Base-by-base conservation (phyloP, 2,329 filamentous ascomycete species). In the Diaporthe sp. region DNA sequence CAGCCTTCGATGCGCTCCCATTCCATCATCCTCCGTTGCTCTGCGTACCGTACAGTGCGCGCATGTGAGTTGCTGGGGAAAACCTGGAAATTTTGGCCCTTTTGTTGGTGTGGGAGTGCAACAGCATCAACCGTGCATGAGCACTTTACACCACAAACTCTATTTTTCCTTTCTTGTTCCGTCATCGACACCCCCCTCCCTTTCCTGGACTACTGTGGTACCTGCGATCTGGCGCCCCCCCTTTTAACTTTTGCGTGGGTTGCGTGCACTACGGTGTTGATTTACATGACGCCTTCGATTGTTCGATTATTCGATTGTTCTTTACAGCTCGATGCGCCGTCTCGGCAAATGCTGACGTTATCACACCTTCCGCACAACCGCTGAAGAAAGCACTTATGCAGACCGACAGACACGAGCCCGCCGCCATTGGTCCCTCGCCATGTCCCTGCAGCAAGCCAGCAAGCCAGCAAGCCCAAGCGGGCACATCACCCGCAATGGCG, bases 401-500 rank as follows among this genome's bases (percentile, higher is more conserved):
- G 22, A 51, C 44, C 44, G 37, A 13, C 30, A 53, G 32, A 39
- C 32, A 53, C n/a, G 32, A 53, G 47, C 47, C 35, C 37, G 47
- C 63, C n/a, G 17, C 37, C 10, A 22, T 12, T 25, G 5, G 13
- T 32, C 22, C 15, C 30, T 51, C 30, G 32, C 2, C 15, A 22
- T 32, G 63, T 53, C 63, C 63, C 63, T 68, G 63, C 63, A 68
- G 51, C 71, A 70, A 17, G 63, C 13, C 39, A 68, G 51, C 71
- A 70, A 17, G 63, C 13, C 39, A 68, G 39, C 71, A 70, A 9
- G 63, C 12, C 39, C 22, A 47, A 66, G 63, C 44, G 63, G 63
- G 63, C 63, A 51, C 44, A 17, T 51, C 63, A 68, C 63, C 47
- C 63, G 47, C 47, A n/a, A 25, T 39, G n/a, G 22, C 19, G 44